These are phyloP conservation scores for Sutorius australiensis DNA, from an alignment of 768 basidiomycete genomes.

Conservation along the genomic window DNA sequence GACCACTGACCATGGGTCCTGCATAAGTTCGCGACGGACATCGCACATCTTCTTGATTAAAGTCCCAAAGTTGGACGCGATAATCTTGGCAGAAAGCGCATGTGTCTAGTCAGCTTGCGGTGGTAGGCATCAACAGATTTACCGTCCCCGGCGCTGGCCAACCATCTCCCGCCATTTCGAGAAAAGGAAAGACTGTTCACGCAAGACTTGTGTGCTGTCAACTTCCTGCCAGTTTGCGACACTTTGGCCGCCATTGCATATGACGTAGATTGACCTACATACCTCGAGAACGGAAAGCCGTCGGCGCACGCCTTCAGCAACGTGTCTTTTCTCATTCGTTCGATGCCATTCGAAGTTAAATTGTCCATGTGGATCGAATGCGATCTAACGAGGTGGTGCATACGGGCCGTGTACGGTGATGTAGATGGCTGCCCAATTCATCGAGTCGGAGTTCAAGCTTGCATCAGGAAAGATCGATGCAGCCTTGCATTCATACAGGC, in stretches of 20 bases:
- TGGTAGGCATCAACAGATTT: constrained; percentile 21
- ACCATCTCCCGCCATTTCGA: constrained; percentile 53
- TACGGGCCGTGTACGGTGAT: not conserved
- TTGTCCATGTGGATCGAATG: constrained; percentile 20
- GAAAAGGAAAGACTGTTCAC: constrained; percentile 64
- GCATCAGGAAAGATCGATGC: constrained; percentile 2
- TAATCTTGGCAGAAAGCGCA: constrained; percentile 40
- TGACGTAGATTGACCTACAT: constrained; percentile 5
- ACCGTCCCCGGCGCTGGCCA: constrained; percentile 73
- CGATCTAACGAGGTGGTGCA: constrained; percentile 8
- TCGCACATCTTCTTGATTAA: constrained; percentile 54
- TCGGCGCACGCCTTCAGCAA: constrained; percentile 19
- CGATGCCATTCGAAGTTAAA: constrained; percentile 24
- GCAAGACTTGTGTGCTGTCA: constrained; percentile 54
- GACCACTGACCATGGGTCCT: constrained; percentile 41
- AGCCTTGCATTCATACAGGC: constrained; percentile 21
- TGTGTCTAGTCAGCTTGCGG: constrained; percentile 11
- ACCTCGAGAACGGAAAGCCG: constrained; percentile 37
- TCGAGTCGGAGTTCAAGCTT: constrained; percentile 11
- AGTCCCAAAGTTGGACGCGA: constrained; percentile 59
- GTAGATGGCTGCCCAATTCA: not conserved
- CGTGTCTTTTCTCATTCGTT: constrained; percentile 15
- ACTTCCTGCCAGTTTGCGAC: constrained; percentile 23
- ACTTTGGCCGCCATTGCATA: constrained; percentile 1
- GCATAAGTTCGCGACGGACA: constrained; percentile 39